phyloP scores from a whole-genome alignment of 257 asterid species.

The Solanum neorickii region DNA sequence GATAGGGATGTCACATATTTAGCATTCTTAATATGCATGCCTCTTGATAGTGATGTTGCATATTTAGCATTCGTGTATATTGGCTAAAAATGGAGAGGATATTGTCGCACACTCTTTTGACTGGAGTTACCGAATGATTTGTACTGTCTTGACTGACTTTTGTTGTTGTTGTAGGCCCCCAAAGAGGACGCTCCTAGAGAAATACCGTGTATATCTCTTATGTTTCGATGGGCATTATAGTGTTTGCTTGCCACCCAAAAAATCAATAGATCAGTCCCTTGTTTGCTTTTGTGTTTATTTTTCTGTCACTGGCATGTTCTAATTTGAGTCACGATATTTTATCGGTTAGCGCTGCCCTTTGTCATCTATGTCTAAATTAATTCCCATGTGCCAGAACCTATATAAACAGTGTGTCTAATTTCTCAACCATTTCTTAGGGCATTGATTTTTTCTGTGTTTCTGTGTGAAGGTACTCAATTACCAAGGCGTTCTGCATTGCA shows the following conservation, averaged over 20 bases:
- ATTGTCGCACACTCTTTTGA: neutral
- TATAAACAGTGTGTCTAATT: neutral
- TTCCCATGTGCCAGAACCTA: neutral
- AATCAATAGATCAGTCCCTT: neutral
- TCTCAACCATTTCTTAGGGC: neutral
- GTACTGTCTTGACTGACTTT: neutral
- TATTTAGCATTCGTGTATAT: neutral
- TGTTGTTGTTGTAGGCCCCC: neutral
- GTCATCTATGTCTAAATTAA: neutral
- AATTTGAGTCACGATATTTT: neutral
- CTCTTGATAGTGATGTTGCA: neutral
- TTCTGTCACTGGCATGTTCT: neutral
- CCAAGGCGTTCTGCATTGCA: conserved; percentile 48
- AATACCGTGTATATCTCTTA: neutral
- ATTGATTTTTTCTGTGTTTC: neutral
- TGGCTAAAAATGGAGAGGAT: neutral
- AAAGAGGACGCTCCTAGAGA: neutral
- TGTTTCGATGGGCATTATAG: neutral
- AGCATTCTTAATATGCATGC: neutral
- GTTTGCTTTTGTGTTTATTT: neutral
- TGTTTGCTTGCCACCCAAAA: neutral
- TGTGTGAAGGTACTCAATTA: conserved; percentile 40
- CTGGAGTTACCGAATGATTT: neutral
- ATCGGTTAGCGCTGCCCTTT: neutral
- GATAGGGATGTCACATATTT: neutral